Evolutionary conservation across 495 filamentous ascomycete genomes (phyloP).

Genomic region (Penicilliopsis zonata): DNA sequence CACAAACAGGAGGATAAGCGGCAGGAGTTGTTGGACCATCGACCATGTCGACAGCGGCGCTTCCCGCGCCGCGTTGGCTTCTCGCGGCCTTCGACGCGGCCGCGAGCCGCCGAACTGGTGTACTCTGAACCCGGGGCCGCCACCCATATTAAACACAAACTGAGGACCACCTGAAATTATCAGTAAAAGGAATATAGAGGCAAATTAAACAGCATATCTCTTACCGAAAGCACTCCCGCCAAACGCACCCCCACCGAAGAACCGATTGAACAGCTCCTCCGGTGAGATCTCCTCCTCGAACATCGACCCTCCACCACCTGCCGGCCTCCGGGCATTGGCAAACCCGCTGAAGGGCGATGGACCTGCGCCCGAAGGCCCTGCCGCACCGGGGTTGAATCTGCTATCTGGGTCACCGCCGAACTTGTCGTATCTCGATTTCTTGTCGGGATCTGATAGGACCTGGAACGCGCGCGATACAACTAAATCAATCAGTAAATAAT

Average conservation of each 20-base stretch:
- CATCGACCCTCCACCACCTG: conserved; percentile 37
- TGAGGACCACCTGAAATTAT: conserved; percentile 54
- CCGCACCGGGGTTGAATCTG: conserved; percentile 53
- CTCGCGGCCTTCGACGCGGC: conserved; percentile 58
- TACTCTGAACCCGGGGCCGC: conserved; percentile 69
- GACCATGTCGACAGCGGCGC: conserved; percentile 30
- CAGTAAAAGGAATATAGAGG: conserved; percentile 5
- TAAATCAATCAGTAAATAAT: conserved; percentile 10
- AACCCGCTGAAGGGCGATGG: conserved; percentile 69
- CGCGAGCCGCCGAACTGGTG: conserved; percentile 70
- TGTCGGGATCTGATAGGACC: conserved; percentile 84
- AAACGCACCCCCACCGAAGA: conserved; percentile 65
- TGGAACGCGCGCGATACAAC: conserved; percentile 92
- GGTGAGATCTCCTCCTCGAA: conserved; percentile 91
- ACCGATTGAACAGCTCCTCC: conserved; percentile 90
- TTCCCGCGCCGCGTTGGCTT: conserved; percentile 44
- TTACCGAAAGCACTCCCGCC: conserved; percentile 47
- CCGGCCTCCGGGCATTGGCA: conserved; percentile 41
- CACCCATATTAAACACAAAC: conserved; percentile 87
- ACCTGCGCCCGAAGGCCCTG: conserved; percentile 31
- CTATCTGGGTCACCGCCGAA: conserved; percentile 88
- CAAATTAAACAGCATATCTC: conserved; percentile 1
- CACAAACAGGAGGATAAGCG: conserved; percentile 78
- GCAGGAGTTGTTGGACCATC: conserved; percentile 54
- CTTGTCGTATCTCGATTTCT: conserved; percentile 74